Conservation (phyloP, 805 yeast genomes). For the Saturnispora sekii region DNA sequence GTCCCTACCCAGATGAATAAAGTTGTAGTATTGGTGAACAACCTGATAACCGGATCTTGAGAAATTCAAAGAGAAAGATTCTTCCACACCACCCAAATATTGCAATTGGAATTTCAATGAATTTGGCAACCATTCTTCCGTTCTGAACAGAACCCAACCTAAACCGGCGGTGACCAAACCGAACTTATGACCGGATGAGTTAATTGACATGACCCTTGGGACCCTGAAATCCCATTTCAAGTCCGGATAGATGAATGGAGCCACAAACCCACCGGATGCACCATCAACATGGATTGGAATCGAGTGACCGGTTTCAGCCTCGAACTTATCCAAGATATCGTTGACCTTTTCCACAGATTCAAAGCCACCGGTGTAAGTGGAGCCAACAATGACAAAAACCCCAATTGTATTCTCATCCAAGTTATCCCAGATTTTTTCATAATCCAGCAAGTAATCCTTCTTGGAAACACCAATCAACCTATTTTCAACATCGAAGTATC, state of each 20-base stretch:
- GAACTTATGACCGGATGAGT: conserved; percentile 88
- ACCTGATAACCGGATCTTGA: conserved; percentile 92
- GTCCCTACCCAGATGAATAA: conserved; percentile 55
- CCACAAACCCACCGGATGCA: conserved; percentile 84
- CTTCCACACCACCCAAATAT: conserved; percentile 84
- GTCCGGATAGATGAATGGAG: conserved; percentile 73
- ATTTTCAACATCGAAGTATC: conserved; percentile 87
- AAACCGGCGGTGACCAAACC: conserved; percentile 86
- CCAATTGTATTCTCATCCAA: conserved; percentile 92
- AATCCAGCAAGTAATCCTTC: conserved; percentile 57
- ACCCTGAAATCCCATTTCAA: conserved; percentile 77
- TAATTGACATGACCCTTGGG: conserved; percentile 72
- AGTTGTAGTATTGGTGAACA: conserved; percentile 76
- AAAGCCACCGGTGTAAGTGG: conserved; percentile 89
- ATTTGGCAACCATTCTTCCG: conserved; percentile 52
- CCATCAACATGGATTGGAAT: conserved; percentile 91
- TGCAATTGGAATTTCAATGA: conserved; percentile 67
- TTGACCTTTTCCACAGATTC: conserved; percentile 61
- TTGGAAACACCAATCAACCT: conserved; percentile 60
- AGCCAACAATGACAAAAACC: conserved; percentile 77
- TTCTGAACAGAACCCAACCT: conserved; percentile 88
- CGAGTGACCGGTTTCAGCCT: conserved; percentile 53
- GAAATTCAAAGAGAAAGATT: conserved; percentile 77
- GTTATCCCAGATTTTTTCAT: conserved; percentile 45
- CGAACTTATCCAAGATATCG: conserved; percentile 57